Evolutionary conservation across 495 filamentous ascomycete species (phyloP).

Genomic region (Clavariopsis aquatica): DNA sequence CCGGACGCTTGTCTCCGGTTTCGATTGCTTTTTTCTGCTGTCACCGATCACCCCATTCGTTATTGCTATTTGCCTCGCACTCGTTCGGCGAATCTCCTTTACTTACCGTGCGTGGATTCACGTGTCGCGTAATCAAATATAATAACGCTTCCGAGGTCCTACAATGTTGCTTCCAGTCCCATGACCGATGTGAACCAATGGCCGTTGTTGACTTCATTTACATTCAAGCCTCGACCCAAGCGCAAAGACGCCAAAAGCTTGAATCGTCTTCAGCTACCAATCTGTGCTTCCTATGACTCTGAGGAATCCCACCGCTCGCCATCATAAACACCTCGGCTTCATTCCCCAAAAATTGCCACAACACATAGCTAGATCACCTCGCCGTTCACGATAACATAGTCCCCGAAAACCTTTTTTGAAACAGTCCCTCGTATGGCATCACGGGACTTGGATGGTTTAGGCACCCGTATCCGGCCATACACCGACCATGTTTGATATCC

Average conservation of each 20-base stretch:
- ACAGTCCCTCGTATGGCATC: conserved; percentile 1
- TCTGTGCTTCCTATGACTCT: not conserved
- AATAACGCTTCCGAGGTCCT: not conserved
- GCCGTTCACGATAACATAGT: too few species aligned
- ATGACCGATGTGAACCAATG: conserved; percentile 4
- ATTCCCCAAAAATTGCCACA: too few species aligned
- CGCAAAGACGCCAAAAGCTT: too few species aligned
- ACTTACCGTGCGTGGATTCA: conserved; percentile 1
- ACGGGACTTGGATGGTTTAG: conserved; percentile 7
- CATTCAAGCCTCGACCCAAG: not conserved
- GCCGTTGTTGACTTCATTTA: not conserved
- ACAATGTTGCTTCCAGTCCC: not conserved
- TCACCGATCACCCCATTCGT: conserved; percentile 2
- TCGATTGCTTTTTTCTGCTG: conserved; percentile 6
- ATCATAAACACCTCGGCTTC: too few species aligned
- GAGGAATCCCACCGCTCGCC: too few species aligned
- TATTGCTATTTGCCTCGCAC: not conserved
- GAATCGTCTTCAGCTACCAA: not conserved
- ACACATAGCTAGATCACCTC: too few species aligned
- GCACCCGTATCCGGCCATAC: conserved; percentile 12
- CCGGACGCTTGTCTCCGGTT: not conserved
- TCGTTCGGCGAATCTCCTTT: not conserved
- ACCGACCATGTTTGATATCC: not conserved
- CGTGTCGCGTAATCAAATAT: conserved; percentile 14
- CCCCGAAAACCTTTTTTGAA: conserved; percentile 19